Evolutionary conservation across 139 green algal genomes (phyloP).

Genomic region (Monoraphidium neglectum): DNA sequence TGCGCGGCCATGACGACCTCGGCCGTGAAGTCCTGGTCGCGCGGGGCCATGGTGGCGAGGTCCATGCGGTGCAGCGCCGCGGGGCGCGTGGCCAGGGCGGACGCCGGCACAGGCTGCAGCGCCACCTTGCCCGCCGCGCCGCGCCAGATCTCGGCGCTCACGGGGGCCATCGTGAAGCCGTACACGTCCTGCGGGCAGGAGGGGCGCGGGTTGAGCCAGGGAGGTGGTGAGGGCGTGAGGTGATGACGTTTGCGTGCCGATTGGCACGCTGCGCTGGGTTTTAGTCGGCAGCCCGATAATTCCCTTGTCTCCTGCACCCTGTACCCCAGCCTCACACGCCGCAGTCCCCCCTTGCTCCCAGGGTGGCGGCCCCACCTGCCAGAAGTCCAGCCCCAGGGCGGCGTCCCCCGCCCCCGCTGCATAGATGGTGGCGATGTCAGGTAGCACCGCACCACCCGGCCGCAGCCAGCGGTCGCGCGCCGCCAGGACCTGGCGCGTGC

Average conservation of each 20-base stretch:
- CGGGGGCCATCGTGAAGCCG: slow-evolving; percentile 84
- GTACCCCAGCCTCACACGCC: too few relatives aligned
- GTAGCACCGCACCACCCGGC: slow-evolving; percentile 89
- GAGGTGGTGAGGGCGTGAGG: neutral
- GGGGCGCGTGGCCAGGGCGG: slow-evolving; percentile 51
- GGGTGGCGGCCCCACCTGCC: slow-evolving; percentile 44
- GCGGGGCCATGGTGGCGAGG: slow-evolving; percentile 66
- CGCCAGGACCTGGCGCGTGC: slow-evolving; percentile 22
- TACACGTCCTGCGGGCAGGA: slow-evolving; percentile 76
- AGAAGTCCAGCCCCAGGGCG: slow-evolving; percentile 73
- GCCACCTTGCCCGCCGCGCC: slow-evolving; percentile 43
- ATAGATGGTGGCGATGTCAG: slow-evolving; percentile 79
- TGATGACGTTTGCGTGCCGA: too few relatives aligned
- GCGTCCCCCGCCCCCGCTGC: slow-evolving; percentile 62
- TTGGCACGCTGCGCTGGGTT: too few relatives aligned
- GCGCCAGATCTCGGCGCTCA: slow-evolving; percentile 51
- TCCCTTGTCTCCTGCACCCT: too few relatives aligned
- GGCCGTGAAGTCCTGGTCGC: slow-evolving; percentile 87
- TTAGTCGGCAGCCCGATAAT: too few relatives aligned
- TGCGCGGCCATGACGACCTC: slow-evolving; percentile 51
- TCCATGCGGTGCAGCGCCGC: slow-evolving; percentile 64
- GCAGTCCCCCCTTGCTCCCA: neutral
- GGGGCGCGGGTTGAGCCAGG: neutral
- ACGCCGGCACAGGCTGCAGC: slow-evolving; percentile 55
- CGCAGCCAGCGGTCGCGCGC: slow-evolving; percentile 68